Evolutionary conservation across 495 filamentous ascomycete genomes (phyloP), one percentile per base, ranked within the genome.

Genomic region (Neurospora sp.): DNA sequence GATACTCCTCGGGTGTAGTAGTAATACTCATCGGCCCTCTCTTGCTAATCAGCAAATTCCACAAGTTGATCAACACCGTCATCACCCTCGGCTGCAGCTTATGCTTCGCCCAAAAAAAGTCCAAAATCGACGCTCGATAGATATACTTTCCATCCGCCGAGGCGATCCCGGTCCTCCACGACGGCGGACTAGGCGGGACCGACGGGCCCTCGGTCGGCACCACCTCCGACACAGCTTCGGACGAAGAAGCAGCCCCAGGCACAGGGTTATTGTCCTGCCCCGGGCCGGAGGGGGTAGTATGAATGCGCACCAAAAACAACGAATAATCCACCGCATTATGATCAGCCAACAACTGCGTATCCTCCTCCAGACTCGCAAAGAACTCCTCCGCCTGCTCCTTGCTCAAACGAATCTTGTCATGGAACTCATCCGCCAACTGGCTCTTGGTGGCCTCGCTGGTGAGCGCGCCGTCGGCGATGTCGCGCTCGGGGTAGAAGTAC

Each of bases 81-180:
- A 92, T 85, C 0, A 86, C 84, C 77, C 84, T 86, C 3, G 90
- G 86, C 70, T 88, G 88, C 1, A 89, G 71, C 74, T 88, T 90
- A 80, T 92, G 90, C 77, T 88, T 89, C 2, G 89, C 88, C 89
- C 90, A 92, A 80, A 92, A 92, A 75, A 92, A 92, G 78, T 92
- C 90, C 59, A 93, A 79, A 31, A 92, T 76, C 6, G 88, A 84
- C 9, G 85, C 88, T 17, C 89, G 83, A 75, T 92, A 93, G 28
- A 89, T 83, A 82, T 90, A 89, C 77, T 88, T 86, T 5, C 88
- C 88, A 77, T 91, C 88, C 11, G 85, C 82, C 28, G 88, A 89
- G 0, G 78, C 54, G 2, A 91, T 42, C 0, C 91, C 91, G 1
- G 81, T 85, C 8, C 89, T 81, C 89, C 89, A 92, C 2, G 82